Evolutionary conservation across 2,329 filamentous ascomycete genomes (phyloP).

Genomic region (Exophiala calicioides): DNA sequence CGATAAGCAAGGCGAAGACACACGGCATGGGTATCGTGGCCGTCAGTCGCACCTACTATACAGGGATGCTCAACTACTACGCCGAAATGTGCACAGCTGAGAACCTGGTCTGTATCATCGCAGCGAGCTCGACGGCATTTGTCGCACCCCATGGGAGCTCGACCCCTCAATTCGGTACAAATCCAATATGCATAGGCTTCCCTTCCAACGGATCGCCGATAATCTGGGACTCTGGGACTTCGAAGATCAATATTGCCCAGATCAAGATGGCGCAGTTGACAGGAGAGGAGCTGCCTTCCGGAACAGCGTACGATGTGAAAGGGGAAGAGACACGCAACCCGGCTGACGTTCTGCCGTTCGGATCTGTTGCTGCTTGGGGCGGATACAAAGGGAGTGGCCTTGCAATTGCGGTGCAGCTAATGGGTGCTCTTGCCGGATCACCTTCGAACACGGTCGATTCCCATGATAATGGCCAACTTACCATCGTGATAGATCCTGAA

Average conservation of each 20-base stretch:
- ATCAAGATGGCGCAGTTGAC: conserved; percentile 13
- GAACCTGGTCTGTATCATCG: conserved; percentile 21
- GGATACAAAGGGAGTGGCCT: conserved; percentile 20
- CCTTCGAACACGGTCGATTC: conserved; percentile 17
- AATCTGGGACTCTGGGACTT: conserved; percentile 24
- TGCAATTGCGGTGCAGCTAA: conserved; percentile 20
- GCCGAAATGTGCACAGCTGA: conserved; percentile 19
- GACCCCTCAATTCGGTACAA: conserved; percentile 19
- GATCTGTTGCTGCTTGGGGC: conserved; percentile 18
- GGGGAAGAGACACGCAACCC: conserved; percentile 19
- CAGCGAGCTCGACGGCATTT: conserved; percentile 17
- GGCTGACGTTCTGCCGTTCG: conserved; percentile 14
- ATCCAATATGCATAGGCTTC: conserved; percentile 23
- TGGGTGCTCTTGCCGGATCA: conserved; percentile 19
- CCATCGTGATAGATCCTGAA: conserved; percentile 18
- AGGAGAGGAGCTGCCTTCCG: conserved; percentile 13
- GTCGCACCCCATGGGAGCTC: conserved; percentile 20
- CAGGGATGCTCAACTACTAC: conserved; percentile 21
- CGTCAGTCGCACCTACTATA: conserved; percentile 20
- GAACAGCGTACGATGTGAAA: conserved; percentile 17
- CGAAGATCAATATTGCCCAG: conserved; percentile 21
- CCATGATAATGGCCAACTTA: conserved; percentile 18
- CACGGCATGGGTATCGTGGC: conserved; percentile 15
- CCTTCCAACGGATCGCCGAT: conserved; percentile 13
- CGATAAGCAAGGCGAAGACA: conserved; percentile 19